Conservation (phyloP, 495 filamentous ascomycete genomes). For the Annulohypoxylon nitens region DNA sequence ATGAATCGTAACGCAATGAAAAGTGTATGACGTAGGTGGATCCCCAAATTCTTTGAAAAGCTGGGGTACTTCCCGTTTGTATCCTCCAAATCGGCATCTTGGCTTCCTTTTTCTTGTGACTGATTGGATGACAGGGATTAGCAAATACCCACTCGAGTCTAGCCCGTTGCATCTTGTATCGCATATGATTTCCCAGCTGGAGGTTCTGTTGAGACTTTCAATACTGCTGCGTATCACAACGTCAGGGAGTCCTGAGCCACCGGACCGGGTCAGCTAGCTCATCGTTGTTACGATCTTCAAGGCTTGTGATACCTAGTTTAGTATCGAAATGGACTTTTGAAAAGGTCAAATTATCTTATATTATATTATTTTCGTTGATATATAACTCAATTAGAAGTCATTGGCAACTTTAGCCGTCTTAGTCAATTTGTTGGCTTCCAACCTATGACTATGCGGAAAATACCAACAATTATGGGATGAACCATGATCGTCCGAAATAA, state of each 20-base stretch:
- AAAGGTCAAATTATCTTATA: not conserved
- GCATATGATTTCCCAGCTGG: not conserved
- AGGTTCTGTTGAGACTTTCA: slow-evolving; percentile 12
- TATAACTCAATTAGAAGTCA: not conserved
- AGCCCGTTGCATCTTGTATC: slow-evolving; percentile 7
- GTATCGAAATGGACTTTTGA: slow-evolving; percentile 15
- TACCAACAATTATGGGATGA: slow-evolving; percentile 11
- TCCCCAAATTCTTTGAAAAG: slow-evolving; percentile 8
- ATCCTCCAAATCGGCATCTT: slow-evolving; percentile 14
- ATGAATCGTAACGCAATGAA: slow-evolving; percentile 36
- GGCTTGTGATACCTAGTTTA: not conserved
- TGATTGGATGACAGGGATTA: slow-evolving; percentile 31
- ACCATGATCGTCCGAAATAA: not conserved
- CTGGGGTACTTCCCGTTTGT: slow-evolving; percentile 14
- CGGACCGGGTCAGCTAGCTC: slow-evolving; percentile 29
- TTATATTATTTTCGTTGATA: not conserved
- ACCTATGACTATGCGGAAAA: not conserved
- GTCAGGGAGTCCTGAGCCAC: slow-evolving; percentile 26
- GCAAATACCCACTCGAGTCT: not conserved
- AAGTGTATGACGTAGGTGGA: slow-evolving; percentile 50
- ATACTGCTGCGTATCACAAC: slow-evolving; percentile 15
- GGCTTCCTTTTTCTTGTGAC: slow-evolving; percentile 6
- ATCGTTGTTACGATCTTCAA: slow-evolving; percentile 11
- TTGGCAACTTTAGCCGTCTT: not conserved
- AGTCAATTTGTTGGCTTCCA: not conserved